Conservation (phyloP, 2,329 filamentous ascomycete genomes). For the Diplodia seriata region DNA sequence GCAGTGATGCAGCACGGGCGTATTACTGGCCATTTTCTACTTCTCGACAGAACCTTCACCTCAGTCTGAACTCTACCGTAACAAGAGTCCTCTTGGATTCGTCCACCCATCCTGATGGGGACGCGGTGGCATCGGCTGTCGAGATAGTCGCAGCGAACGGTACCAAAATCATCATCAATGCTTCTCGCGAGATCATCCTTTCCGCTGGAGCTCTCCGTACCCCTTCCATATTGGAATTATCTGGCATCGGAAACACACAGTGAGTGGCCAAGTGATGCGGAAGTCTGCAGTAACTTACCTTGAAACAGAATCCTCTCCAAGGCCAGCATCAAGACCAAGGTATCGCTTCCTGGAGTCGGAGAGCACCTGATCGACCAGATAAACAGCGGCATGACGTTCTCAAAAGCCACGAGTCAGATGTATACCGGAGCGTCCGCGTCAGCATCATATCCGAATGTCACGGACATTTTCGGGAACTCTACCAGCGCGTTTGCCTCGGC, state of each 20-base stretch:
- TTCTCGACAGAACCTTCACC: conserved; percentile 50
- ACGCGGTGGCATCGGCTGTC: conserved; percentile 35
- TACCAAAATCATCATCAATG: background rate
- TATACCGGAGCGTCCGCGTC: conserved; percentile 39
- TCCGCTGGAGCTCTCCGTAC: conserved; percentile 35
- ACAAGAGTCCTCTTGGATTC: conserved; percentile 50
- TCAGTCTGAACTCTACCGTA: conserved; percentile 54
- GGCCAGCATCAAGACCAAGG: conserved; percentile 31
- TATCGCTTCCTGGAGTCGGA: conserved; percentile 37
- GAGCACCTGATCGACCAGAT: conserved; percentile 39
- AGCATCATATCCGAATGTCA: conserved; percentile 38
- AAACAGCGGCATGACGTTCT: conserved; percentile 33
- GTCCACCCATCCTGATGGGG: conserved; percentile 27
- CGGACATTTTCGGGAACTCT: conserved; percentile 38
- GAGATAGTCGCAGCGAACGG: conserved; percentile 6
- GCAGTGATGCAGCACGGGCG: conserved; percentile 56
- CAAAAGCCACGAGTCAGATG: conserved; percentile 33
- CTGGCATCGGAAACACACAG: conserved; percentile 36
- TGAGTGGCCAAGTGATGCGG: background rate
- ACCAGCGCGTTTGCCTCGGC: conserved; percentile 36
- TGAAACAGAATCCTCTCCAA: conserved; percentile 21
- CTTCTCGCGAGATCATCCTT: conserved; percentile 36
- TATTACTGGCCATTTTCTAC: conserved; percentile 54
- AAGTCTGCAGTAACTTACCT: background rate
- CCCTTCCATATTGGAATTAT: conserved; percentile 35